Evolutionary conservation across 1,284 basidiomycete genomes (phyloP), one percentile per base, ranked within the genome.

Genomic region (Peniophora sp.): DNA sequence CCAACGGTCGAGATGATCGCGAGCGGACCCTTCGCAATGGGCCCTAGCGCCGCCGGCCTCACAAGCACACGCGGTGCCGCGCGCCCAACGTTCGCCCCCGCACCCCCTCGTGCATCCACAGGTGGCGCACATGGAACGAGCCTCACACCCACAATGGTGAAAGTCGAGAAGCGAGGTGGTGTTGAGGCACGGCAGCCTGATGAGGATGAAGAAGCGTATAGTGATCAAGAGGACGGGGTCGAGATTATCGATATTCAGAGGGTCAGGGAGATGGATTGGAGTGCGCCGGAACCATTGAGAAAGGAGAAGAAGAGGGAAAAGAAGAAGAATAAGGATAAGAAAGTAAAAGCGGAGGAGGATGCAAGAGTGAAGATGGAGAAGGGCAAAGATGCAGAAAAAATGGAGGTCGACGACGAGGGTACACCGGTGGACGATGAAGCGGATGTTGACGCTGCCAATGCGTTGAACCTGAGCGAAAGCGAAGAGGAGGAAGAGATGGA

Each of bases 401-500:
- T 20, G 51, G 65, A 63, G n/a, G 56, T 49, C 63, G 63, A 69
- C 22, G 58, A 64, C 23, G 68, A 69, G 20, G 54, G 6, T 9
- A 45, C 51, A 38, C 46, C 47, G 3, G 20, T 53, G 38, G 60
- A 59, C 52, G 63, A 59, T 27, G 65, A 61, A 19, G 72, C 64
- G 39, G 72, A 76, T 12, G 74, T 81, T 38, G 78, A 92, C 59
- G 64, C 72, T 48, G 79, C 81, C 8, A 88, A 92, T 59, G 85
- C 84, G 2, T 73, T 94, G 2, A 78, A 95, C 62, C 74, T 92
- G 46, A 87, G 83, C 61, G 92, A 92, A 58, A 86, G 82, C 60
- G 93, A 94, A 61, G 84, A 86, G 36, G 92, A 93, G 58, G 89
- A 92, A 61, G 85, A 91, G 55, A 72, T 90, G 39, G 90, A 94